Evolutionary conservation across 2,329 filamentous ascomycete genomes (phyloP).

Genomic region (Aspergillus sp.): DNA sequence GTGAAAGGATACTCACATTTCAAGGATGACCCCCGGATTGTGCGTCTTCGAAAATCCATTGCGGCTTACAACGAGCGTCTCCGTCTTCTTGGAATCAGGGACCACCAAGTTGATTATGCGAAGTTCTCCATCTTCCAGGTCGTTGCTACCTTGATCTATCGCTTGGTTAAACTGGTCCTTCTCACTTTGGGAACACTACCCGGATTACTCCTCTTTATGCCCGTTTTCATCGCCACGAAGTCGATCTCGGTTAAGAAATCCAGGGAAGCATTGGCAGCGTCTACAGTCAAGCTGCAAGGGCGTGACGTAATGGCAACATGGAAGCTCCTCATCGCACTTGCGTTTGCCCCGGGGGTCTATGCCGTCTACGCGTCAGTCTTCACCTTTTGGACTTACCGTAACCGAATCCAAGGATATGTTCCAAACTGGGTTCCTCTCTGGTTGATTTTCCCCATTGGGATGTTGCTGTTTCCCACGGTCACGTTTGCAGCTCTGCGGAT

Average conservation of each 20-base stretch:
- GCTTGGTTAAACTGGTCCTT: conserved; percentile 66
- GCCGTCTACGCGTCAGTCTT: conserved; percentile 69
- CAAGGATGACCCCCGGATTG: conserved; percentile 80
- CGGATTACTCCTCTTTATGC: conserved; percentile 77
- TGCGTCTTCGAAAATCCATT: conserved; percentile 65
- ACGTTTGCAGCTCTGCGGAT: conserved; percentile 91
- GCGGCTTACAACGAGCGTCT: conserved; percentile 81
- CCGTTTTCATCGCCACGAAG: conserved; percentile 78
- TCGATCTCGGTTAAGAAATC: conserved; percentile 75
- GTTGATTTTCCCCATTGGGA: conserved; percentile 64
- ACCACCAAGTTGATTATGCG: conserved; percentile 91
- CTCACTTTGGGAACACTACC: conserved; percentile 76
- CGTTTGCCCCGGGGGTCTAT: conserved; percentile 72
- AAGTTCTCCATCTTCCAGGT: conserved; percentile 72
- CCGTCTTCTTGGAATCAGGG: conserved; percentile 74
- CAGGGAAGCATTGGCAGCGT: conserved; percentile 72
- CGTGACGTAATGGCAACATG: conserved; percentile 88
- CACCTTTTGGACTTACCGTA: conserved; percentile 68
- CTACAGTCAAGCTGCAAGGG: conserved; percentile 79
- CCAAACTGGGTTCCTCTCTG: conserved; percentile 74
- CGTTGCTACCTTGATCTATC: conserved; percentile 67
- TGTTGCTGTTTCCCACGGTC: conserved; percentile 74
- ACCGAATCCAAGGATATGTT: conserved; percentile 73
- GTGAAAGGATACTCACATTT: conserved; percentile 87
- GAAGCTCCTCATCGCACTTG: conserved; percentile 84